phyloP scores from a whole-genome alignment of 2,329 filamentous ascomycete species.

The Xylariaceae sp. region DNA sequence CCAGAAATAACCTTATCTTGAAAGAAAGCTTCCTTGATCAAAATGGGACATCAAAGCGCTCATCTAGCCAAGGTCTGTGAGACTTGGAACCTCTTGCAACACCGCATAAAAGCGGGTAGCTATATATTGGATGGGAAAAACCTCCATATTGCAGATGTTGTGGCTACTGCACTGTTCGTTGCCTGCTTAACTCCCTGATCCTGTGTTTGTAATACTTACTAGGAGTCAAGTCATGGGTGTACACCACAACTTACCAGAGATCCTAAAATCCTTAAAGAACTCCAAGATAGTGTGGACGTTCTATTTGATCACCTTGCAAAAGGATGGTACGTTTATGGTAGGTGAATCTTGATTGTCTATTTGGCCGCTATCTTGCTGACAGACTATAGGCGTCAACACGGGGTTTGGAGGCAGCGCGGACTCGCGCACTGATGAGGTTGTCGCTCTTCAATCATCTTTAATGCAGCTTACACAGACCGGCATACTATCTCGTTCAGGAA shows the following conservation, averaged over 20 bases:
- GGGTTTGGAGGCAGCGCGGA: conserved; percentile 69
- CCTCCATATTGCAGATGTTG: conserved; percentile 25
- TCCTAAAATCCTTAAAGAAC: conserved; percentile 12
- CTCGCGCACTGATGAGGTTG: conserved; percentile 53
- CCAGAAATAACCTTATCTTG: not conserved
- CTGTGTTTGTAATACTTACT: conserved; percentile 3
- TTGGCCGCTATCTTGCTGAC: conserved; percentile 3
- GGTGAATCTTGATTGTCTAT: not conserved
- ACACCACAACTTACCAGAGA: conserved; percentile 19
- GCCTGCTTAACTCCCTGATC: not conserved
- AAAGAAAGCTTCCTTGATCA: not conserved
- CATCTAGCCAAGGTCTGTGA: conserved; percentile 23
- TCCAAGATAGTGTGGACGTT: conserved; percentile 25
- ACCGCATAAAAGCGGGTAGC: conserved; percentile 16
- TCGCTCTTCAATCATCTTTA: conserved; percentile 57
- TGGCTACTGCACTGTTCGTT: conserved; percentile 24
- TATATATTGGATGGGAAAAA: conserved; percentile 19
- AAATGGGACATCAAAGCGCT: conserved; percentile 18
- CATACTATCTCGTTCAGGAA: conserved; percentile 41
- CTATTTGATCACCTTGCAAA: conserved; percentile 20
- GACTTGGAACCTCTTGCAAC: conserved; percentile 21
- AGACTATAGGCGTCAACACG: conserved; percentile 59
- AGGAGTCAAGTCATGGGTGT: conserved; percentile 17
- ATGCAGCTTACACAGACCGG: conserved; percentile 58
- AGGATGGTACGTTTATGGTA: conserved; percentile 25